A percentile compares a stretch with the other conserved stretches of the same genome.
phyloP scores from a whole-genome alignment of 768 basidiomycete genomes.

The Auricularia heimuer region DNA sequence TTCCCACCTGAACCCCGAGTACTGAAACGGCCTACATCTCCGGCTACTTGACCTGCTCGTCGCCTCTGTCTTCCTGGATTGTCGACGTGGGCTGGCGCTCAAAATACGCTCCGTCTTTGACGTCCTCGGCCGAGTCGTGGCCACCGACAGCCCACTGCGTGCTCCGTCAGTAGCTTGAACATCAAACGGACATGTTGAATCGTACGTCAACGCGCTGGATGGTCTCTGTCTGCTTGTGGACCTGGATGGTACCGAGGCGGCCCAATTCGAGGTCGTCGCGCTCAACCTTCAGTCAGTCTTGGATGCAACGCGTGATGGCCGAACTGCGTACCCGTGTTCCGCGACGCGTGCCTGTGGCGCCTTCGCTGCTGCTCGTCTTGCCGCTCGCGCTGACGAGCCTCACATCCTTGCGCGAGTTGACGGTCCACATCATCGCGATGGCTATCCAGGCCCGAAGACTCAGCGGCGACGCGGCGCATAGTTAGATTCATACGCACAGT shows the following conservation, averaged over 20 bases:
- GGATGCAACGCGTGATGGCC: background rate
- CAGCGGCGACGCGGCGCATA: background rate
- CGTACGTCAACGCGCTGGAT: background rate
- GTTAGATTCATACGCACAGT: background rate
- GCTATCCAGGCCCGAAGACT: background rate
- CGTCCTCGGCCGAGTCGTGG: no score
- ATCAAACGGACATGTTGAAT: no score
- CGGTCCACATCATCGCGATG: background rate
- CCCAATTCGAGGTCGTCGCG: background rate
- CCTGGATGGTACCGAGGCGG: background rate
- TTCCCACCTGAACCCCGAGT: no score
- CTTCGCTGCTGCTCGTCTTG: slow-evolving; percentile 1
- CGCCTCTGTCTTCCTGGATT: no score
- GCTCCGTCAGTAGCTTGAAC: no score
- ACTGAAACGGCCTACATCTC: no score
- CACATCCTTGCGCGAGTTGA: background rate
- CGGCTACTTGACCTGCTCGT: no score
- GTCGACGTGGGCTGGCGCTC: no score
- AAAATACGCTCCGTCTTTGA: no score
- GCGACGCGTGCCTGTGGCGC: background rate
- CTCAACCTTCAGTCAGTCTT: background rate
- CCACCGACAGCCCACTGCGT: no score
- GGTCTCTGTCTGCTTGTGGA: slow-evolving; percentile 2
- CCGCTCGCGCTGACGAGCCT: background rate
- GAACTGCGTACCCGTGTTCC: background rate